A percentile compares a stretch with the other conserved stretches of the same genome.
Evolutionary conservation across 176 grass and related monocot genomes (phyloP).

Genomic region (Neostapfia colusana): DNA sequence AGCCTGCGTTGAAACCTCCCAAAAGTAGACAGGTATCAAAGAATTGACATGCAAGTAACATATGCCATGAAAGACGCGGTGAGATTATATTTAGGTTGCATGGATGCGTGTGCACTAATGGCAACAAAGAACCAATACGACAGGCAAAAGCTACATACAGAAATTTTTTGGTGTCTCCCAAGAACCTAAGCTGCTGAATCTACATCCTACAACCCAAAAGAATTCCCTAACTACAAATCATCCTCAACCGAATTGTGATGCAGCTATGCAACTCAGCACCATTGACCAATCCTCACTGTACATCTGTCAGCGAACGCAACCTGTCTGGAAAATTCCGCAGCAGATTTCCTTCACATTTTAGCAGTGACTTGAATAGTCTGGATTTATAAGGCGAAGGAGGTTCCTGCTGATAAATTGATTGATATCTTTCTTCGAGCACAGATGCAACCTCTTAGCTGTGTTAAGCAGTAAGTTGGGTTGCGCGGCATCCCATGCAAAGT

Average conservation of each 20-base stretch:
- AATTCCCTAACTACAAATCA: constrained; percentile 11
- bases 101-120: not conserved
- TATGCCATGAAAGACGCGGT: not conserved
- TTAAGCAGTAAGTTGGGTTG: not conserved
- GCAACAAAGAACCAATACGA: not conserved
- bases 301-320: not conserved
- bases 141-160: not conserved
- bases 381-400: not conserved
- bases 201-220: constrained; percentile 22
- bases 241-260: constrained; percentile 14
- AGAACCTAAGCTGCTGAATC: constrained; percentile 14
- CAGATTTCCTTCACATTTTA: constrained; percentile 12
- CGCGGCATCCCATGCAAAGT: not conserved
- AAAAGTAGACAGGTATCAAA: not conserved
- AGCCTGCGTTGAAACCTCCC: not conserved
- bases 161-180: not conserved
- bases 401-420: not conserved
- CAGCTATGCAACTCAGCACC: not conserved
- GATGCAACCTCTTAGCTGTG: not conserved
- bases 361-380: not conserved
- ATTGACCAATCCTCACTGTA: constrained; percentile 15
- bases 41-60: not conserved
- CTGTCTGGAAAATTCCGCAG: not conserved
- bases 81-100: not conserved
- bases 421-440: not conserved